Evolutionary conservation across 2,329 filamentous ascomycete genomes (phyloP).

Genomic region (Neospermospora avenae): DNA sequence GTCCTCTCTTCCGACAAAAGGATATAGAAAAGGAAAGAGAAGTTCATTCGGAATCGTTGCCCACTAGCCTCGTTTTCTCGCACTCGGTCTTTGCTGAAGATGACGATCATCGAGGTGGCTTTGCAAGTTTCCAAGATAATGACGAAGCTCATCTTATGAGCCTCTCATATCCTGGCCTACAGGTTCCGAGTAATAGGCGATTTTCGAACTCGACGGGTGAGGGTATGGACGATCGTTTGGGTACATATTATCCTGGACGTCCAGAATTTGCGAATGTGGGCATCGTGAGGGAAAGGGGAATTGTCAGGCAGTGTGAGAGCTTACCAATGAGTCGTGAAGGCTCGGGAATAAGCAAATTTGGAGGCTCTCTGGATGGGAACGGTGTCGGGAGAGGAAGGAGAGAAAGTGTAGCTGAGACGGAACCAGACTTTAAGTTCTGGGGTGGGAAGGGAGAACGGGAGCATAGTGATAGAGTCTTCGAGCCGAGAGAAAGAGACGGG

Average conservation of each 20-base stretch:
- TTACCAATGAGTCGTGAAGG: conserved; percentile 49
- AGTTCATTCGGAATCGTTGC: conserved; percentile 18
- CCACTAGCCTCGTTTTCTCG: conserved; percentile 7
- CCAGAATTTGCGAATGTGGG: conserved; percentile 40
- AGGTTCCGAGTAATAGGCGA: background rate
- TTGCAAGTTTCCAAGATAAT: too few relatives aligned
- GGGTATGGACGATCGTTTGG: background rate
- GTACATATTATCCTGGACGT: conserved; percentile 30
- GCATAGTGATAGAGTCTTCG: too few relatives aligned
- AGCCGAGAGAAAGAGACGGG: too few relatives aligned
- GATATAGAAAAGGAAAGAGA: background rate
- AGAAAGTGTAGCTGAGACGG: conserved; percentile 29
- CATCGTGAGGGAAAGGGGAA: background rate
- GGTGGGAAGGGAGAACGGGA: background rate
- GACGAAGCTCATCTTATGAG: conserved; percentile 16
- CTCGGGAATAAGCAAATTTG: conserved; percentile 34
- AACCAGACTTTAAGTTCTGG: conserved; percentile 19
- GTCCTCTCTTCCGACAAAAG: background rate
- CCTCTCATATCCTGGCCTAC: conserved; percentile 23
- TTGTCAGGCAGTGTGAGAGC: conserved; percentile 43
- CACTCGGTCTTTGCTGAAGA: background rate
- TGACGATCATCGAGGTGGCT: background rate
- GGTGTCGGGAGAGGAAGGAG: background rate
- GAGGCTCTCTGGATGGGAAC: background rate
- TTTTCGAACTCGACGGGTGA: conserved; percentile 1